Base-by-base conservation (phyloP, 2,329 filamentous ascomycete species). In the Myriosclerotinia duriaeana region DNA sequence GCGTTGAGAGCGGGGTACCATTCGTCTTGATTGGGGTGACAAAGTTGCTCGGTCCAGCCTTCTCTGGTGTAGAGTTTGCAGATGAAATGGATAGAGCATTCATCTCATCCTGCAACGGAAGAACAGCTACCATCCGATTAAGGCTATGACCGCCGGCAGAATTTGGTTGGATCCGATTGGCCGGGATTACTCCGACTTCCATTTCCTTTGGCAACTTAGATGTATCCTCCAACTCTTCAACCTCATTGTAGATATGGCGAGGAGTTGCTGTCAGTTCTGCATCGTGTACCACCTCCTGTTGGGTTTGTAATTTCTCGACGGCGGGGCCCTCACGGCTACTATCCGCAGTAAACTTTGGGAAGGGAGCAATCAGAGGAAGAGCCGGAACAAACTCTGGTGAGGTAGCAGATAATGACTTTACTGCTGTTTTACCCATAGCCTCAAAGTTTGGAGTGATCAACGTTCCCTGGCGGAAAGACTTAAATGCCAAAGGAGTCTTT, bases 301-400 rank as follows among this genome's bases (percentile, higher is more conserved):
- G 58, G 4, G 17, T 5, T n/a, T 40, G 34, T 40, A 8, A 26
- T 26, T 50, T 36, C 8, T 40, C 15, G 4, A 50, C 8, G 12
- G 58, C 20, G 7, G n/a, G n/a, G 40, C 14, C 15, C 5, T 8
- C 30, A 22, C 34, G 50, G 5, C 15, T 56, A 46, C 9, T 26
- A 40, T 61, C 20, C 26, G 5, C 30, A 44, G 12, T 22, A 26
- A 14, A 14, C 30, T 48, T n/a, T 22, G 15, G 30, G 15, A 50
- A 38, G 4, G 53, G 17, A 9, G 40, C 6, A 5, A 34, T 42
- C 9, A 20, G 26, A 14, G 34, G 59, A 59, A 26, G 20, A 9
- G 56, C 30, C 3, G 64, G 66, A 9, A 68, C 36, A 34, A 68
- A 68, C 20, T 42, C 64, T 15, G 64, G 34, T 12, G 64, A 68